Evolutionary conservation across 2,329 filamentous ascomycete species (phyloP).

Genomic region (Cyphellophora europaea): DNA sequence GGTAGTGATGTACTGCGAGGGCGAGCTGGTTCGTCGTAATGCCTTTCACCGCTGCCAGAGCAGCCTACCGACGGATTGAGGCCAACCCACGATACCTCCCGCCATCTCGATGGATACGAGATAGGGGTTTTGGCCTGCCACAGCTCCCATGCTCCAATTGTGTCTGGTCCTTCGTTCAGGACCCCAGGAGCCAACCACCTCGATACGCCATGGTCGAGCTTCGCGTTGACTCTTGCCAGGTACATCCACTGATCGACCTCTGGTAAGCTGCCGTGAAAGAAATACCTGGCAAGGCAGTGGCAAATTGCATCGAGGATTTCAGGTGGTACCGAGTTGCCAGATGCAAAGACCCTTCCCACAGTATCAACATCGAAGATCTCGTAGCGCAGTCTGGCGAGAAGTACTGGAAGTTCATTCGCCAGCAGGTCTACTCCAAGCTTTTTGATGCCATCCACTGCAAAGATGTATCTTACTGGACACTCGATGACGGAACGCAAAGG

Average conservation of each 20-base stretch:
- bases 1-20: no score
- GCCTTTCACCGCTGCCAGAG: no score
- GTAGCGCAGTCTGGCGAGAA: background rate
- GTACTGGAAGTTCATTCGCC: background rate
- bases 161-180: background rate
- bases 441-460: background rate
- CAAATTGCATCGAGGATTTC: background rate
- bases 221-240: background rate
- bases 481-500: background rate
- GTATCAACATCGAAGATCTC: background rate
- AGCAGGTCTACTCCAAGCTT: background rate
- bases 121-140: background rate
- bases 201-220: background rate
- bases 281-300: background rate
- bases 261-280: background rate
- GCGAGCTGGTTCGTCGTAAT: no score
- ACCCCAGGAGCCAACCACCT: background rate
- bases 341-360: background rate
- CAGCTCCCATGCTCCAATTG: background rate
- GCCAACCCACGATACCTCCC: no score
- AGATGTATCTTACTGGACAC: background rate
- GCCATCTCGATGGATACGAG: background rate
- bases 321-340: background rate
- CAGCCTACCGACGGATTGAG: no score
- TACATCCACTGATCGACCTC: background rate